These are phyloP conservation scores for Wickerhamomyces rabaulensis DNA, from an alignment of 805 yeast species.

Conservation along the genomic window DNA sequence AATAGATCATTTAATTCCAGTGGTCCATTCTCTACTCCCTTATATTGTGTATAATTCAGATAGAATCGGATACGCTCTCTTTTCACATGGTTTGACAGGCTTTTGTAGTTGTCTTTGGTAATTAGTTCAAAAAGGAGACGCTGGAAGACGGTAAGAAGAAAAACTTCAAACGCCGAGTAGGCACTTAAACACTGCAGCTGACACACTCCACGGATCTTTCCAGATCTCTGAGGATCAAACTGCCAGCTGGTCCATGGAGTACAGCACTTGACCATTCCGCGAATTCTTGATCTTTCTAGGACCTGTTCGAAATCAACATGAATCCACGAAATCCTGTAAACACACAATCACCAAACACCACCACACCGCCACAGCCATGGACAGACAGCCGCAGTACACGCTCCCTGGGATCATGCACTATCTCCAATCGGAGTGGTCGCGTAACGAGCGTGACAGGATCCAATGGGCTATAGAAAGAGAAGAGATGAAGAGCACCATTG, in stretches of 20 bases:
- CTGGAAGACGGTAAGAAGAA: too few relatives aligned
- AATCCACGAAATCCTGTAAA: too few relatives aligned
- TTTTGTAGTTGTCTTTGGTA: too few relatives aligned
- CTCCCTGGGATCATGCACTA: conserved; percentile 54
- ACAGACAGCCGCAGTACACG: conserved; percentile 10
- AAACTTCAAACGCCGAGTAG: too few relatives aligned
- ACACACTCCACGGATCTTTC: too few relatives aligned
- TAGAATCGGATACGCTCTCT: not conserved
- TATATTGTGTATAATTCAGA: not conserved
- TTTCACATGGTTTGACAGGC: not conserved
- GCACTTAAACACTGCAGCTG: too few relatives aligned
- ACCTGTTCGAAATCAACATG: too few relatives aligned
- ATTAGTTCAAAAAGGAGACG: too few relatives aligned
- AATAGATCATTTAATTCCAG: conserved; percentile 5
- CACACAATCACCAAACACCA: too few relatives aligned
- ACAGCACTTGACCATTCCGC: too few relatives aligned
- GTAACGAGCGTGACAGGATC: conserved; percentile 53
- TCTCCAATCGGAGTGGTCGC: conserved; percentile 57
- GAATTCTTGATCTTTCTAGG: not conserved
- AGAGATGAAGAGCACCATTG: conserved; percentile 50
- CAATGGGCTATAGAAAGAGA: conserved; percentile 57
- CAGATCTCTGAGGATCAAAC: not conserved
- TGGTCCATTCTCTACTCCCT: not conserved
- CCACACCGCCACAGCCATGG: not conserved
- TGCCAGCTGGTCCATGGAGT: too few relatives aligned